Base-by-base conservation (phyloP, 1,284 basidiomycete genomes). In the Puccinia triticina region DNA sequence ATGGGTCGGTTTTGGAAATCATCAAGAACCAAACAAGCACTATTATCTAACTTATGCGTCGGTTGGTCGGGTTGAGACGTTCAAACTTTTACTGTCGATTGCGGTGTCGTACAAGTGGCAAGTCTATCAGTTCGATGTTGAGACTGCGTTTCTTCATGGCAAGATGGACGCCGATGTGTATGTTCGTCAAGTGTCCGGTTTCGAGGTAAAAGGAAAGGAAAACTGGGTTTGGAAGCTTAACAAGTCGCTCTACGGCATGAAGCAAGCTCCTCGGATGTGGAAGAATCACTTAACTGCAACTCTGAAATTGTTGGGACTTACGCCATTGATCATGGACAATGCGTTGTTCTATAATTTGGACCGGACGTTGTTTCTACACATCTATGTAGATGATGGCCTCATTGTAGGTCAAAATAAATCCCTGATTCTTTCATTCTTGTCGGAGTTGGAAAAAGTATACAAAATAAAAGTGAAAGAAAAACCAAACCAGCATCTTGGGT, bases 1-100 rank as follows among this genome's bases (percentile, higher is more conserved):
- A 23, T 79, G 66, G 64, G 66, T 78, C 1, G 48, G 64, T 2
- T 46, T 79, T 10, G 77, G 77, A n/a, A 79, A 79, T 40, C 66
- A 71, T 43, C 77, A 32, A 43, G 59, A 40, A 26, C 40, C 2
- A 11, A 64, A 37, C 37, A 64, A 34, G 5, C 55, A 77, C n/a
- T 79, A 69, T 26, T 40, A 29, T 32, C 29, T 71, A 14, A 79
- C 48, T 7, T 79, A 71, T 21, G 61, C 77, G 0, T 79, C 77
- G 0, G 66, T 43, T 23, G 64, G 64, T 34, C 16, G 53, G 2
- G 59, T 26, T 29, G 59, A 77, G 26, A 61, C 76, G 3, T 43
- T 77, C 26, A 64, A 77, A 32, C 14, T 77, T 10, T 29, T 77
- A 11, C 16, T 77, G 12, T 64, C 76, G 7, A 10, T 77, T 11